Base-by-base conservation (phyloP, 257 asterid genomes). In the Primulina eburnea region DNA sequence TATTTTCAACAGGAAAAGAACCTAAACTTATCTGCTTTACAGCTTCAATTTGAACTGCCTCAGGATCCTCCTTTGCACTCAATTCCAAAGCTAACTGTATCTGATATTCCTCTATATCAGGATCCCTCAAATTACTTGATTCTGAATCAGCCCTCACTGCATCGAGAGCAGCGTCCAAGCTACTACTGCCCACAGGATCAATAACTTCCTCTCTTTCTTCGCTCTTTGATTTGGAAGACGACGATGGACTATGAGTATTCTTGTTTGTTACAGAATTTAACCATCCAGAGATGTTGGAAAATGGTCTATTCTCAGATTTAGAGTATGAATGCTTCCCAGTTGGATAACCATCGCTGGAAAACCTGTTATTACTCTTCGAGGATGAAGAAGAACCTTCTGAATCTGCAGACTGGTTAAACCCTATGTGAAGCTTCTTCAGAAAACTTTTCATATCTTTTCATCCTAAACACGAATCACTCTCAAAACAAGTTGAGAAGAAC, bases 11-110 rank as follows among this genome's bases (percentile, higher is more conserved):
- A 10, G 82, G 83, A 72, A 85, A 84, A 61, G 97, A 82, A 71
- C 97, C 96, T 68, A 93, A 90, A 79, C 98, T 93, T 71, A 93
- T 93, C 84, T 90, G 96, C 79, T 93, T 93, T 35, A 93, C 97
- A 71, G 98, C 98, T 84, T 93, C 98, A 78, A 90, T 93, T 79
- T 93, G 98, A 71, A 89, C 97, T 34, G 98, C 98, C 86, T 90
- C 98, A 0, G 98, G 98, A 68, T 93, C 98, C 82, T 93, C 98
- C 79, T 85, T 89, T 32, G 98, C 97, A 76, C 98, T 93, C 81
- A 93, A 79, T 80, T 88, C 97, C 67, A 93, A 81, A 66, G 98
- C 98, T 76, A 93, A 55, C 50, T 93, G 96, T 75, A 93, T 90
- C 65, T 93, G 98, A 83, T 82, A 93, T 75, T 90, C 98, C 81